Evolutionary conservation across 495 filamentous ascomycete species (phyloP).

Genomic region (Xylaria scruposa): DNA sequence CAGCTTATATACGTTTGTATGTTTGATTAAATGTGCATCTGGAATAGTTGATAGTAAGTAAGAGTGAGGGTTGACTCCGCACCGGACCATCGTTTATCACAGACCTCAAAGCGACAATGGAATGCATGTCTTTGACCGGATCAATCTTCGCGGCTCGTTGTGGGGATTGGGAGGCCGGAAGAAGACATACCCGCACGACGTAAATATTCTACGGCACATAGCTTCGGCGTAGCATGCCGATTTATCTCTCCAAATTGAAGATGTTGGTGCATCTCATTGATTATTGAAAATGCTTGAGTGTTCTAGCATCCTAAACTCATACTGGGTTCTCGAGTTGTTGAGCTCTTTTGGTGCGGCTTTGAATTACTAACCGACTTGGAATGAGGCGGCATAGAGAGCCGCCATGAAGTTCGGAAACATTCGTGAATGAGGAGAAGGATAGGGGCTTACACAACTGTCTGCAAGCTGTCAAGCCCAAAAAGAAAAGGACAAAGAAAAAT

Average conservation of each 20-base stretch:
- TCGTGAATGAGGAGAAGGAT: not conserved
- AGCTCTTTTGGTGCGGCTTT: no score
- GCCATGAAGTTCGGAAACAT: no score
- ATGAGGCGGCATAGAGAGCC: not conserved
- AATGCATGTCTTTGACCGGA: not conserved
- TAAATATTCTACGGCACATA: not conserved
- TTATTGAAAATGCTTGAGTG: not conserved
- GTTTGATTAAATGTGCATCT: not conserved
- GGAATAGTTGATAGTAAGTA: not conserved
- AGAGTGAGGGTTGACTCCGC: not conserved
- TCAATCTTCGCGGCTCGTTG: not conserved
- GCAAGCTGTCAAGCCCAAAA: not conserved
- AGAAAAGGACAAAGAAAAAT: not conserved
- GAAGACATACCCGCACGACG: conserved; percentile 3
- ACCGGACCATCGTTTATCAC: not conserved
- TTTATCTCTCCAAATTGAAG: not conserved
- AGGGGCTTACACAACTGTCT: no score
- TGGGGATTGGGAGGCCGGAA: not conserved
- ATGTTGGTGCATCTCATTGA: not conserved
- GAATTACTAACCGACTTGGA: no score
- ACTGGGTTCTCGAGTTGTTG: no score
- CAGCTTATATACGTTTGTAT: not conserved
- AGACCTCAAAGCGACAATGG: not conserved
- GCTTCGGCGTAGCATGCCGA: not conserved
- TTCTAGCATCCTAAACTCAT: not conserved